Conservation (phyloP, 2,329 filamentous ascomycete species). For the Bertia moriformis region DNA sequence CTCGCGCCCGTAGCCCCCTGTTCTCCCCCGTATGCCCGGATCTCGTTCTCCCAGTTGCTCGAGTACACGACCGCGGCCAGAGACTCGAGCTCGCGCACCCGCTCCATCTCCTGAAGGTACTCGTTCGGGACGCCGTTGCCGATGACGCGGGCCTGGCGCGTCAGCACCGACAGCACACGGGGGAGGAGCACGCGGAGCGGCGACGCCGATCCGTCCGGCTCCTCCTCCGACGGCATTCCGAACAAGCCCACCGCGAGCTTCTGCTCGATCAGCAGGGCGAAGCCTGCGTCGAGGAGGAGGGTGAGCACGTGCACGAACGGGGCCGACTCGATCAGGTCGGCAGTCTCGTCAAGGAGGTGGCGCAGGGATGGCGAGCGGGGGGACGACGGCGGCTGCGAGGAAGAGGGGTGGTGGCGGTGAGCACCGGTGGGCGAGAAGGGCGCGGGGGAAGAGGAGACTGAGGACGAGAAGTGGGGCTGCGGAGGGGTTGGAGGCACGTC, state of each 20-base stretch:
- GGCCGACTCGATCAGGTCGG: constrained; percentile 87
- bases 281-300: constrained; percentile 73
- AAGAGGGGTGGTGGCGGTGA: constrained; percentile 10
- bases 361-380: constrained; percentile 49
- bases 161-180: constrained; percentile 77
- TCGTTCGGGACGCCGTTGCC: constrained; percentile 63
- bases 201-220: constrained; percentile 8
- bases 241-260: constrained; percentile 71
- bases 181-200: constrained; percentile 45
- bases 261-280: constrained; percentile 68
- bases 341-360: constrained; percentile 83
- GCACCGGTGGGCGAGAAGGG: constrained; percentile 4
- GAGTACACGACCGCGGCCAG: constrained; percentile 80
- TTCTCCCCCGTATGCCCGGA: constrained; percentile 30
- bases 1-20: constrained; percentile 15
- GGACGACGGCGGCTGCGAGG: constrained; percentile 17
- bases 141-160: constrained; percentile 78
- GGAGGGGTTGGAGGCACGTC: constrained; percentile 25
- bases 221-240: constrained; percentile 32
- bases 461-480: constrained; percentile 16
- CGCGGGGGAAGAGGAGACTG: constrained; percentile 10
- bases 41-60: constrained; percentile 65
- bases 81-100: constrained; percentile 61
- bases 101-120: constrained; percentile 63
- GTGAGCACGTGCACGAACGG: constrained; percentile 77